Evolutionary conservation across 129 eudicot genomes (phyloP), one percentile per base, ranked within the genome.

Genomic region (Escallonia rubra): DNA sequence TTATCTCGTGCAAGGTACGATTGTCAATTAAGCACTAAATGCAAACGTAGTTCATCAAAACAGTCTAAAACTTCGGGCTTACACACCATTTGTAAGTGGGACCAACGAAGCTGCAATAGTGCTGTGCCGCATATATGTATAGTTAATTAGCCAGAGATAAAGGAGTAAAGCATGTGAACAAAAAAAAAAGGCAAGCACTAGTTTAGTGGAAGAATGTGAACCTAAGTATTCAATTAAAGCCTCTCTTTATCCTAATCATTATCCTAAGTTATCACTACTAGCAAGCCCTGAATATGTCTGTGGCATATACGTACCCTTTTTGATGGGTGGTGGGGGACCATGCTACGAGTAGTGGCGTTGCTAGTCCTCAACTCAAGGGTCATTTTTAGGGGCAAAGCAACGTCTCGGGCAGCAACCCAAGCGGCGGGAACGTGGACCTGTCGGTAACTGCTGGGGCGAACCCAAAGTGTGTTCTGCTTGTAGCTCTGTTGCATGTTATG

Each of bases 401-500:
- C 47, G 67, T 63, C 39, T 63, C 49, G 67, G 43, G 41, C 49
- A 44, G 53, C 10, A 41, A 63, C 46, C 43, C 67, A 15, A 45
- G 42, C 67, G 67, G 55, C 67, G 67, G 41, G 38, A 63, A 63
- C 67, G 67, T 63, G 67, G 46, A 45, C 23, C 42, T 63, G 67
- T 63, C 67, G 67, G 67, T 61, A 10, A 60, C 4, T 60, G 6
- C 23, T 2, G 23, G 34, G 11, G 38, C 65, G 9, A 4, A 12
- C 1, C 16, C 48, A 43, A 41, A 39, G 64, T 60, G 16, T 11
- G 39, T 3, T 2, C 39, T 23, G 23, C 4, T 57, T 23, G 7
- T 60, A 47, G 42, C 6, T 41, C 64, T 8, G 15, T 46, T 60
- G 48, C 64, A 60, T 60, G 64, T 60, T 60, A 60, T 41, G 3